phyloP scores from a whole-genome alignment of 2,329 filamentous ascomycete genomes.

The Hymenoscyphus scutula region DNA sequence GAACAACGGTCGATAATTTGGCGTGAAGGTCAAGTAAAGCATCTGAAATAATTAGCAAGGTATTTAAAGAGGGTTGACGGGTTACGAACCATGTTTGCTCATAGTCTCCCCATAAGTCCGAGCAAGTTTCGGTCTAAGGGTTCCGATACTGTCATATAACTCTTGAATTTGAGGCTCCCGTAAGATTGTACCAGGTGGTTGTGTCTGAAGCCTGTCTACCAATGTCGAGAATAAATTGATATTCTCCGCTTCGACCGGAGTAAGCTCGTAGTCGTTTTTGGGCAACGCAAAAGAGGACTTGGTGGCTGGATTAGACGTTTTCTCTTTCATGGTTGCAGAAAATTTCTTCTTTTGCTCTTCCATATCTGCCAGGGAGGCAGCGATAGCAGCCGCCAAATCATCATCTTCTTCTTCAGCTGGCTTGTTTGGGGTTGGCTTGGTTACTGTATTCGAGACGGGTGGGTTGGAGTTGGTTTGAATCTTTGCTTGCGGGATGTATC shows the following conservation, averaged over 20 bases:
- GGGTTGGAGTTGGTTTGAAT: conserved; percentile 39
- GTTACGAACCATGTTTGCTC: conserved; percentile 89
- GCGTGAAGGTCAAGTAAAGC: conserved; percentile 90
- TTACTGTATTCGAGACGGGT: conserved; percentile 27
- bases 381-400: conserved; percentile 91
- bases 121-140: conserved; percentile 86
- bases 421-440: conserved; percentile 43
- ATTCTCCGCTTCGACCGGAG: conserved; percentile 90
- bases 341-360: conserved; percentile 96
- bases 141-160: conserved; percentile 94
- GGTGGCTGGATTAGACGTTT: conserved; percentile 56
- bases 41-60: conserved; percentile 55
- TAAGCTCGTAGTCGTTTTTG: conserved; percentile 93
- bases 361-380: conserved; percentile 92
- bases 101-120: conserved; percentile 97
- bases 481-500: conserved; percentile 67
- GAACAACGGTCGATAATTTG: conserved; percentile 91
- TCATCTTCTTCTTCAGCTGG: conserved; percentile 82
- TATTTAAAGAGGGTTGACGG: background rate
- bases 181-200: conserved; percentile 93
- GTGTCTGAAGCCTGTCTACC: conserved; percentile 90
- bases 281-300: conserved; percentile 58
- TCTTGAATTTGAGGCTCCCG: conserved; percentile 97
- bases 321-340: conserved; percentile 77
- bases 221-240: conserved; percentile 94